These are phyloP conservation scores for Serpula lacrymans DNA, from an alignment of 768 basidiomycete genomes.

Conservation along the genomic window DNA sequence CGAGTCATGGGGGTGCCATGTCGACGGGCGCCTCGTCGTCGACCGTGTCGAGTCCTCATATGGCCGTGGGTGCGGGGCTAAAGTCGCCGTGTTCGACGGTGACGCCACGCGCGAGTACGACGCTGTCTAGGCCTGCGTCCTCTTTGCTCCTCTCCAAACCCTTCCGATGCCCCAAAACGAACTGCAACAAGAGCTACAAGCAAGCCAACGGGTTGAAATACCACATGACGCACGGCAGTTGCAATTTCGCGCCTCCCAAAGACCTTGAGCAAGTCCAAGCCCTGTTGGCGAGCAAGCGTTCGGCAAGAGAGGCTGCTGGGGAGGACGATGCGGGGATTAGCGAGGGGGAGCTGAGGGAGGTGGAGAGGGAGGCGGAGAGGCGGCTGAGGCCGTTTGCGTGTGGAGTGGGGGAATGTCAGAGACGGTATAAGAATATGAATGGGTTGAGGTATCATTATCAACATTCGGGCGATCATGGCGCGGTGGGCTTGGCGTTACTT, in stretches of 20 bases:
- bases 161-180: slow-evolving; percentile 90
- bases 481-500: slow-evolving; percentile 79
- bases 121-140: slow-evolving; percentile 48
- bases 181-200: slow-evolving; percentile 96
- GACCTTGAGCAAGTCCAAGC: slow-evolving; percentile 76
- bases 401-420: slow-evolving; percentile 79
- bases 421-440: slow-evolving; percentile 99
- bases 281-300: slow-evolving; percentile 51
- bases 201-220: slow-evolving; percentile 95
- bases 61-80: slow-evolving; percentile 9
- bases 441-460: slow-evolving; percentile 95
- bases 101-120: slow-evolving; percentile 38
- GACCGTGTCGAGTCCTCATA: slow-evolving; percentile 20
- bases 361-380: slow-evolving; percentile 83
- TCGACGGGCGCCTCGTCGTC: slow-evolving; percentile 15
- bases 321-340: slow-evolving; percentile 43
- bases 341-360: slow-evolving; percentile 64
- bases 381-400: slow-evolving; percentile 84
- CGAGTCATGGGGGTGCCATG: slow-evolving; percentile 14
- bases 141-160: slow-evolving; percentile 77
- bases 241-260: slow-evolving; percentile 90
- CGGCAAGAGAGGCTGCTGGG: slow-evolving; percentile 36
- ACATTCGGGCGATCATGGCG: slow-evolving; percentile 94
- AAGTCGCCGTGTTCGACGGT: slow-evolving; percentile 19
- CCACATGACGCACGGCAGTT: slow-evolving; percentile 89